Base-by-base conservation (phyloP, 2,329 filamentous ascomycete species). In the Trichophyton mentagrophytes region DNA sequence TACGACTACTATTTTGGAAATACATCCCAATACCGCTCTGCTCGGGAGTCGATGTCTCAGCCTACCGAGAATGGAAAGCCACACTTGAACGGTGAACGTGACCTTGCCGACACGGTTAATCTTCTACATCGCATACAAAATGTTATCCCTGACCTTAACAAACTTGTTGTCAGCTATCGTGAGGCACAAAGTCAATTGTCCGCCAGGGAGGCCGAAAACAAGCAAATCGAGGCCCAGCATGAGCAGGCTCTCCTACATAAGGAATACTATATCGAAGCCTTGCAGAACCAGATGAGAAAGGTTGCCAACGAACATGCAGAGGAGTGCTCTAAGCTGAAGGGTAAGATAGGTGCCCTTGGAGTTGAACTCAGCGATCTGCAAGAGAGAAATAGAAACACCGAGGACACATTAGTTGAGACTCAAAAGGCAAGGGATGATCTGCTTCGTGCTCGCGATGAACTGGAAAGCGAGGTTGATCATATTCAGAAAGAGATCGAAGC, bases 231-330 rank as follows among this genome's bases (percentile, higher is more conserved):
- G 62, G 70, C 70, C 47, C 77, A 80, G 62, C 78, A 82, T 63
- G 75, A 79, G 57, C 77, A 81, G 62, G 76, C 74, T 33, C 67
- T 82, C 40, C 76, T 77, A 69, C 74, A 75, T 59, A 82, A 82
- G 66, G 79, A 82, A 56, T 76, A 73, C 58, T 78, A 82, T 64
- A 80, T 83, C 60, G 75, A 78, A 63, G 73, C 76, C 13, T 65
- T 82, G 63, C 78, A 78, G 60, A 73, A 76, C 25, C 79, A 80
- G 65, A 74, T 82, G 66, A 74, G 76, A 51, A 76, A 75, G 38
- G 71, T 78, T 17, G 76, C 78, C 55, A 76, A 76, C 59, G 78
- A 80, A 61, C 78, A 78, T 62, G 77, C 77, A 0, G 74, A 75
- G 53, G 80, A 83, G 64, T 75, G 72, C 58, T 69, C 71, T 7